Base-by-base conservation (phyloP, 768 basidiomycete species). In the Sarcodon aspratus region DNA sequence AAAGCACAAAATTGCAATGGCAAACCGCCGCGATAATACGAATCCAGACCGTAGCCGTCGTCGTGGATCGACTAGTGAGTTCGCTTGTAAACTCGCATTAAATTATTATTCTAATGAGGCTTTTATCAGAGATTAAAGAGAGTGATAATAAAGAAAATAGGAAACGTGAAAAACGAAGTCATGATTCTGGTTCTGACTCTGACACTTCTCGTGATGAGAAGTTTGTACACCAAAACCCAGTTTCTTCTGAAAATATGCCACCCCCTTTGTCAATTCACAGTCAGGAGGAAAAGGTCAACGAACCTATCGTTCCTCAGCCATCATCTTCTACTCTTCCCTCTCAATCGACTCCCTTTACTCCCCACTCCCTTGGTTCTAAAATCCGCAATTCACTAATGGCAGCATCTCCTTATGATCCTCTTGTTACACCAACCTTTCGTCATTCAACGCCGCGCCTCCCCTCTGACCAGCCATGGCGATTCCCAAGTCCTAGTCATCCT, bases 1-100 rank as follows among this genome's bases (percentile, higher is more conserved):
- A 65, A 89, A 90, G 59, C 87, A 91, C 62, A 89, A 87, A 64
- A 85, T 91, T 58, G 85, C 87, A 36, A 90, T 91, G 88, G 74
- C 85, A 35, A 91, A 91, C 57, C 74, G 88, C 33, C 79, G 88
- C 47, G 88, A 87, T 54, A 79, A 72, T 45, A 69, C 69, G 45
- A 82, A 85, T 45, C 73, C 77, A 44, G 74, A 73, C 51, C 75
- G 85, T 33, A 60, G 61, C 48, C 62, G 57, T 46, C 77, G 80
- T 33, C 76, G 85, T 37, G 71, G 73, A 13, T 72, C 79, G 44
- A 79, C 75, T 53, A 83, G 85, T 86, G 65, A 52, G 85, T 69
- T 18, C 44, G 48, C 35, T 9, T 47, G 17, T 32, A 48, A 33
- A 31, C 18, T 42, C 35, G 17, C 15, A 15, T 47, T 9, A 45